These are phyloP conservation scores for Rhodotorula sp. DNA, from an alignment of 1,284 basidiomycete genomes.

Conservation along the genomic window DNA sequence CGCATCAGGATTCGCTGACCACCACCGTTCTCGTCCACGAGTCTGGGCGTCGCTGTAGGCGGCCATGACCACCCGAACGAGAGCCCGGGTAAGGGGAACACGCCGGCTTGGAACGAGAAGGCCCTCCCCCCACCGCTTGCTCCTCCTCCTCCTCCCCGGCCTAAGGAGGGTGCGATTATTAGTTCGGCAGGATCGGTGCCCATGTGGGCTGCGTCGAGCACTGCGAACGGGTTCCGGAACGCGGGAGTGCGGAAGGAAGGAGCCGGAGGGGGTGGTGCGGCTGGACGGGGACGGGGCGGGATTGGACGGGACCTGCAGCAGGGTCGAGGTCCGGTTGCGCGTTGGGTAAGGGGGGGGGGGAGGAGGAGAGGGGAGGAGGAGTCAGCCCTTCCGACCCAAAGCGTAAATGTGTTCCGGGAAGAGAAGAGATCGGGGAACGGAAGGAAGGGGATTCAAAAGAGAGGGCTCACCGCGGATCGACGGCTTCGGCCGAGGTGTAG, in stretches of 20 bases:
- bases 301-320: not conserved
- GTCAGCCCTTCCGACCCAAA: no score
- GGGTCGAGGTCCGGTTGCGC: no score
- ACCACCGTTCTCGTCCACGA: not conserved
- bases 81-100: conserved; percentile 20
- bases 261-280: not conserved
- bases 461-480: conserved; percentile 18
- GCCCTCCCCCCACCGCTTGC: no score
- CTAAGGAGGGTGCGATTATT: no score
- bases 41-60: not conserved
- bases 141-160: no score
- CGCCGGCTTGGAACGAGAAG: conserved; percentile 19
- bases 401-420: not conserved
- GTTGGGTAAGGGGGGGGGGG: no score
- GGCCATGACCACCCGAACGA: conserved; percentile 18
- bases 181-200: no score
- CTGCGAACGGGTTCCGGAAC: conserved; percentile 1
- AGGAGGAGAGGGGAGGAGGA: not conserved
- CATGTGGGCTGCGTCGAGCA: not conserved
- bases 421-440: not conserved
- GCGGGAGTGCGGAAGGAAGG: conserved; percentile 1
- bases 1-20: not conserved
- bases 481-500: conserved; percentile 9
- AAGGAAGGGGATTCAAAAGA: not conserved
- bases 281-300: conserved; percentile 19